A percentile compares a stretch with the other conserved stretches of the same genome.
phyloP scores from a whole-genome alignment of 129 eudicot species.

The Artemisia annua region DNA sequence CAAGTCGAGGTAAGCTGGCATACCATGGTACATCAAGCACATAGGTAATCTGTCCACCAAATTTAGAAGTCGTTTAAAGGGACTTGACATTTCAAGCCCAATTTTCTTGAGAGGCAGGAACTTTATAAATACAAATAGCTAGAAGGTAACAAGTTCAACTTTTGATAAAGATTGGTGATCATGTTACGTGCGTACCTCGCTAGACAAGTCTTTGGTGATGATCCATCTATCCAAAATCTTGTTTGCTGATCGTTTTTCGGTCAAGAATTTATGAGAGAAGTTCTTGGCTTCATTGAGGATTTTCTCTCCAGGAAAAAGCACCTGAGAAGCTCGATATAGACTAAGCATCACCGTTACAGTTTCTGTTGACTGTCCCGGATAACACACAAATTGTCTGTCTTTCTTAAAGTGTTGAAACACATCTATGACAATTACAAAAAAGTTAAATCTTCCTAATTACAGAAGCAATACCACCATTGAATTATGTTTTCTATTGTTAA shows the following conservation, averaged over 20 bases:
- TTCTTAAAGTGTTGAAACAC: not conserved
- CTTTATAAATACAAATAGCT: too few species aligned
- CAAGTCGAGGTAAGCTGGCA: conserved; percentile 1
- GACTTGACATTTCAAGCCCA: not conserved
- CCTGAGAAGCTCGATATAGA: conserved; percentile 2
- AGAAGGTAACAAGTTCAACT: too few species aligned
- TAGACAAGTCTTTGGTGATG: not conserved
- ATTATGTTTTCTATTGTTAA: not conserved
- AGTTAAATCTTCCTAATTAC: not conserved
- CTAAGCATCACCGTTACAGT: not conserved
- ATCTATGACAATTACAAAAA: not conserved
- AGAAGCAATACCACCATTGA: not conserved
- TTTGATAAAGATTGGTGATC: too few species aligned
- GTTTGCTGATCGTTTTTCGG: not conserved
- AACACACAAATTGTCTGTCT: not conserved
- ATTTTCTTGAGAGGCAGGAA: not conserved
- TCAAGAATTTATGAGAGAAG: conserved; percentile 1
- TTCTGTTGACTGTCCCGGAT: conserved; percentile 4
- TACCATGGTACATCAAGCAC: conserved; percentile 1
- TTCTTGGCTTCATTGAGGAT: conserved; percentile 1
- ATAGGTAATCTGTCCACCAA: not conserved
- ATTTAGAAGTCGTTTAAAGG: not conserved
- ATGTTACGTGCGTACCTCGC: not conserved
- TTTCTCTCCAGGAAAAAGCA: not conserved
- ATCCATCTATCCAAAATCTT: not conserved